These are phyloP conservation scores for Hypocrella siamensis DNA, from an alignment of 2,329 filamentous ascomycete genomes.

Conservation along the genomic window DNA sequence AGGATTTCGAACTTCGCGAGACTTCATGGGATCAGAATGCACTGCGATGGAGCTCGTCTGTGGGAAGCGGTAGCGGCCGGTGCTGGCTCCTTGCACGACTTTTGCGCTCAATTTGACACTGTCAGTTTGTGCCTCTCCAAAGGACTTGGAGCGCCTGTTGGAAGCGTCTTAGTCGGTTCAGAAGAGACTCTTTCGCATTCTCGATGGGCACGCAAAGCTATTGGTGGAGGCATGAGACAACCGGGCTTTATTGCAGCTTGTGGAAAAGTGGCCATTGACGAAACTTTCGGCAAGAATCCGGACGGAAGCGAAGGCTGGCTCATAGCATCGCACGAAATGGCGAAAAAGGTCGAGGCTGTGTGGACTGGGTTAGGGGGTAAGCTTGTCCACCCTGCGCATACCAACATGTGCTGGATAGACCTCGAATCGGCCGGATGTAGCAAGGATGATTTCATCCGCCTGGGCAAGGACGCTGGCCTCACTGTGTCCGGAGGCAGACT, in stretches of 20 bases:
- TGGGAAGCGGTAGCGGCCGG: conserved; percentile 69
- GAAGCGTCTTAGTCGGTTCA: conserved; percentile 52
- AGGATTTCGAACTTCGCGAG: conserved; percentile 57
- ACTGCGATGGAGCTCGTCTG: conserved; percentile 65
- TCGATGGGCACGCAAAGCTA: conserved; percentile 44
- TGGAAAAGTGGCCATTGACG: conserved; percentile 49
- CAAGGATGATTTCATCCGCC: conserved; percentile 18
- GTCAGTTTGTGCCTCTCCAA: conserved; percentile 70
- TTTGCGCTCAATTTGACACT: conserved; percentile 54
- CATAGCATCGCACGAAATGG: conserved; percentile 41
- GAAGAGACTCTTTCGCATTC: conserved; percentile 19
- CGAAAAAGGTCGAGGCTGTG: conserved; percentile 47
- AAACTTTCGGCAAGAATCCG: conserved; percentile 23
- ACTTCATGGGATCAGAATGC: conserved; percentile 47
- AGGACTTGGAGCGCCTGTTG: conserved; percentile 67
- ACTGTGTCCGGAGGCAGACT: conserved; percentile 23
- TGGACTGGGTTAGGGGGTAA: conserved; percentile 59
- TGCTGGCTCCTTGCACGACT: conserved; percentile 51
- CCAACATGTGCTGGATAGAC: conserved; percentile 88
- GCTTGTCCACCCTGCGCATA: conserved; percentile 55
- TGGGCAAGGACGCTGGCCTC: conserved; percentile 26
- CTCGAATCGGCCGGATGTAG: conserved; percentile 41
- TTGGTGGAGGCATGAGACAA: conserved; percentile 62
- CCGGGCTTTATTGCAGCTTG: conserved; percentile 58
- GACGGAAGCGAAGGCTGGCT: conserved; percentile 39